Evolutionary conservation across 2,329 filamentous ascomycete species (phyloP), one percentile per base, ranked within the genome.

Genomic region (Davidsoniella neocaledoniae): DNA sequence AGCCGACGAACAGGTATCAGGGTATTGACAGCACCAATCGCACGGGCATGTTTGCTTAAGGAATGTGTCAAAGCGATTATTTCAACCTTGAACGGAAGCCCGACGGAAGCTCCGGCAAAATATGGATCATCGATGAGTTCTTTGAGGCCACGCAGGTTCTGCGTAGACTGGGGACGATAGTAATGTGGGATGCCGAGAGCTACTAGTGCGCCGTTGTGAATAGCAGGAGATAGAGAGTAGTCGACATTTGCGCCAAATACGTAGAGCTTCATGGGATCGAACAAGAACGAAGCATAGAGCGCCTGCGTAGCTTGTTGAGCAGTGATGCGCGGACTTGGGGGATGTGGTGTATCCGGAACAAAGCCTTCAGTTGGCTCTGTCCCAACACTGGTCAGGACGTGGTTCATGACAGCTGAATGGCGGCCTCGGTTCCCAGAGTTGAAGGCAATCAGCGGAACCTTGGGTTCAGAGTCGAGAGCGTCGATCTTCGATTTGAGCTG

Each of bases 21-120:
- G 0, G 83, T 87, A 55, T 88, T 87, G 43, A 85, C 76, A 2
- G 83, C 82, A 0, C 83, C 83, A 53, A 87, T 86, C 1, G 80
- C 81, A 48, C 73, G 74, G 2, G 83, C 83, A 58, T 87, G 81
- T 14, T 74, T 74, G 55, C 81, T 86, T 53, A 86, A 69, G 0
- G 78, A 79, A 58, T 83, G 73, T 4, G 82, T 77, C 12, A 82
- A 66, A 9, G 74, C 74, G 46, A 86, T 79, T 6, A 83, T 74
- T 57, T 83, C 77, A 1, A 83, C 77, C 58, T 87, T 87, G 68
- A 82, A 87, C 0, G 83, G 83, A 26, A 84, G 70, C 21, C 79
- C 79, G 44, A 87, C 71, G 29, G 80, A 82, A 2, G 80, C 76
- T 7, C 83, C 83, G 4, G 81, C 83, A 59, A 86, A 87, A 36